Conservation (phyloP, 108 stramenopile genomes). For the Cyclotella sp. region DNA sequence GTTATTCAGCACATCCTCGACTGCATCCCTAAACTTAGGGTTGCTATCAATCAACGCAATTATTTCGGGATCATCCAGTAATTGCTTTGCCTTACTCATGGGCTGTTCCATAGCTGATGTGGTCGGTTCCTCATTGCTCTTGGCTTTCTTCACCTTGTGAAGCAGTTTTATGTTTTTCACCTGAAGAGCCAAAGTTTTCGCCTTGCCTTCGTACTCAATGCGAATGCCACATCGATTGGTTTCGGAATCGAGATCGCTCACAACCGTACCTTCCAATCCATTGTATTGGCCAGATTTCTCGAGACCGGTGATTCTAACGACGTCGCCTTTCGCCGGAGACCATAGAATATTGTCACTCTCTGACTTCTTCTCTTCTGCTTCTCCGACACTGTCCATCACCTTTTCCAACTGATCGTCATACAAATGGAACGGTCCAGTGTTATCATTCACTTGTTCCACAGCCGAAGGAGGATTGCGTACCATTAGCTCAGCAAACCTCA, state of each 20-base stretch:
- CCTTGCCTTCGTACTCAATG: constrained; percentile 40
- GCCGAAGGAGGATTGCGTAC: constrained; percentile 31
- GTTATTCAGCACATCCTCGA: constrained; percentile 49
- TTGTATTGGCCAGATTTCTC: constrained; percentile 51
- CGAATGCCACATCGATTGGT: constrained; percentile 44
- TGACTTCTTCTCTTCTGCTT: background rate
- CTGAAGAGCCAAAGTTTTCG: constrained; percentile 44
- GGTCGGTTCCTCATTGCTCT: constrained; percentile 7
- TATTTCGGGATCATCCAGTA: constrained; percentile 52
- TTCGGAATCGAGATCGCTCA: constrained; percentile 38
- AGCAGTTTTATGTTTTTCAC: constrained; percentile 35
- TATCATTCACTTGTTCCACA: background rate
- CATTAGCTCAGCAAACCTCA: constrained; percentile 39
- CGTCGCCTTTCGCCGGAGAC: constrained; percentile 42
- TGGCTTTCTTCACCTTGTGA: constrained; percentile 45
- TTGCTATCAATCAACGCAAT: constrained; percentile 40
- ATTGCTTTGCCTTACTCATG: constrained; percentile 37
- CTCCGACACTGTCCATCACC: background rate
- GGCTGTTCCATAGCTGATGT: constrained; percentile 5
- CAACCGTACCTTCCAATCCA: constrained; percentile 40
- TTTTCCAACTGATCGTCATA: constrained; percentile 31
- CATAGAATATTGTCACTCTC: constrained; percentile 15
- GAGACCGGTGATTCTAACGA: constrained; percentile 26
- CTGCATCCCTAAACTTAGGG: constrained; percentile 48
- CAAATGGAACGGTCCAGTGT: constrained; percentile 29